Evolutionary conservation across 2,329 filamentous ascomycete species (phyloP).

Genomic region (Fusarium domesticum): DNA sequence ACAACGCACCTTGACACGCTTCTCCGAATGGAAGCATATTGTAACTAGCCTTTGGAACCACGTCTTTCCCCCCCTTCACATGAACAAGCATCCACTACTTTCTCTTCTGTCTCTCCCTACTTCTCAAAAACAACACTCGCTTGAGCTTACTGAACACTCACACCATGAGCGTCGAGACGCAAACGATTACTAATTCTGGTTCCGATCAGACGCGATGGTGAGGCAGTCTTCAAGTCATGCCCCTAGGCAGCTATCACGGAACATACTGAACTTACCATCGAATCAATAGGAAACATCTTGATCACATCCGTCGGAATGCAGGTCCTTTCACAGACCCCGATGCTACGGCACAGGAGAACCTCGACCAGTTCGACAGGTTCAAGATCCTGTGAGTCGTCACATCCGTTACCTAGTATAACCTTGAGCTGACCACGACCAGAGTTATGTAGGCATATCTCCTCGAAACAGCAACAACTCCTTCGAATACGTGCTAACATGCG

Average conservation of each 20-base stretch:
- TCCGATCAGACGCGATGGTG: conserved; percentile 38
- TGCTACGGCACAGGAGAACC: conserved; percentile 49
- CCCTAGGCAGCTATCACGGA: conserved; percentile 11
- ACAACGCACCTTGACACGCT: not conserved
- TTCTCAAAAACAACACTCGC: conserved; percentile 4
- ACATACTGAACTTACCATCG: conserved; percentile 6
- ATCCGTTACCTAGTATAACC: not conserved
- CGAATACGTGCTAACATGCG: conserved; percentile 13
- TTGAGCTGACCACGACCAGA: conserved; percentile 34
- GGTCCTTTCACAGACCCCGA: conserved; percentile 79
- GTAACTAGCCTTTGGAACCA: not conserved
- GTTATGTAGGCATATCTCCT: conserved; percentile 45
- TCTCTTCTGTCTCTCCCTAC: not conserved
- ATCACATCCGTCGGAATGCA: conserved; percentile 70
- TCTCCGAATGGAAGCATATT: not conserved
- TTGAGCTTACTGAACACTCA: not conserved
- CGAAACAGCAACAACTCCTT: conserved; percentile 1
- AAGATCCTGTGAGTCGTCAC: conserved; percentile 65
- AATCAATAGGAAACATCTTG: conserved; percentile 69
- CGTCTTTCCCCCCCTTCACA: not conserved
- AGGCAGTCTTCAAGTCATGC: conserved; percentile 1
- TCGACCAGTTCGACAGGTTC: conserved; percentile 61
- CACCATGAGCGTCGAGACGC: conserved; percentile 29
- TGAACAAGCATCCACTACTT: not conserved
- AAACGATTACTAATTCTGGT: conserved; percentile 7